phyloP scores from a whole-genome alignment of 208 protist genomes.

The Tritrichomonas foetus region DNA sequence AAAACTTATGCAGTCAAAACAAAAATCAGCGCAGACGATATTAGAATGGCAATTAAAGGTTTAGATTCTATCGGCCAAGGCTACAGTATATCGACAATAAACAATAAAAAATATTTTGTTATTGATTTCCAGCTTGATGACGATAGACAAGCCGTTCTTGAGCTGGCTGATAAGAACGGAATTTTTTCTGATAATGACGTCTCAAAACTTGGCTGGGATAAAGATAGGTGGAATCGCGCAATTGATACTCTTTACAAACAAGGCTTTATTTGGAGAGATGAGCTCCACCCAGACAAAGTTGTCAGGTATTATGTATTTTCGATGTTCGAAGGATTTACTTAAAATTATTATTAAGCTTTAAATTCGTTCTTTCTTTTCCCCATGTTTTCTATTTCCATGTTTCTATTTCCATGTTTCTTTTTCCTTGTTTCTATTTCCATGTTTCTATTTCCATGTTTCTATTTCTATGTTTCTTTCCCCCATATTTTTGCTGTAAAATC shows the following conservation, averaged over 20 bases:
- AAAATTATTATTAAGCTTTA: not conserved
- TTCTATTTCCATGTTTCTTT: too few species aligned
- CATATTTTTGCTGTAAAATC: too few species aligned
- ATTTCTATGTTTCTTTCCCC: too few species aligned
- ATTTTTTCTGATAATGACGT: not conserved
- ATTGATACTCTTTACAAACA: not conserved
- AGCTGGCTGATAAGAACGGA: not conserved
- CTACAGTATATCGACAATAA: slow-evolving; percentile 44
- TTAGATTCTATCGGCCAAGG: slow-evolving; percentile 44
- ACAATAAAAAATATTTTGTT: slow-evolving; percentile 39
- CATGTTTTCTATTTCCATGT: too few species aligned
- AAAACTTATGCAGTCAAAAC: slow-evolving; percentile 18
- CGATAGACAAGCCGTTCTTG: slow-evolving; percentile 44
- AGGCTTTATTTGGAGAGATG: slow-evolving; percentile 22
- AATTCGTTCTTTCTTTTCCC: too few species aligned
- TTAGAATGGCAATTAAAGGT: slow-evolving; percentile 49
- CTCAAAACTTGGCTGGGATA: not conserved
- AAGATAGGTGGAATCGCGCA: not conserved
- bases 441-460: too few species aligned
- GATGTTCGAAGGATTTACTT: not conserved
- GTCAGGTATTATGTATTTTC: not conserved
- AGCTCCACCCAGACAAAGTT: not conserved
- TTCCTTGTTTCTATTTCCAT: too few species aligned
- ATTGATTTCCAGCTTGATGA: slow-evolving; percentile 48
- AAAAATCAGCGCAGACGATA: slow-evolving; percentile 46